phyloP scores from a whole-genome alignment of 129 eudicot genomes.

The Lonicera japonica region DNA sequence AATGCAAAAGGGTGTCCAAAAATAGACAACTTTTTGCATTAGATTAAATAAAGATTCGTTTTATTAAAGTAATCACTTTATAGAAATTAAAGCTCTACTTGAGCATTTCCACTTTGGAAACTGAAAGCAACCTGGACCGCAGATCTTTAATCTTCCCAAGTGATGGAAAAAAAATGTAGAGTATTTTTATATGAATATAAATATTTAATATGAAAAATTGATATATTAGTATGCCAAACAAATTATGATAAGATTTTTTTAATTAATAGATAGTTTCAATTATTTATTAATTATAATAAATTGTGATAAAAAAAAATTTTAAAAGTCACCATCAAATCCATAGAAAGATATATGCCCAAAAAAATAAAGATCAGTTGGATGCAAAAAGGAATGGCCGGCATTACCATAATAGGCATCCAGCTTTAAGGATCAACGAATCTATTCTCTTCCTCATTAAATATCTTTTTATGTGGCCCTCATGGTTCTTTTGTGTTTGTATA shows the following conservation, averaged over 20 bases:
- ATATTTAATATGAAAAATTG: no score
- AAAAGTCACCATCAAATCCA: no score
- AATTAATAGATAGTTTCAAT: no score
- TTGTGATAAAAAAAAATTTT: no score
- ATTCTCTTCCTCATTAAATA: neutral
- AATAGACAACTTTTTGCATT: conserved; percentile 7
- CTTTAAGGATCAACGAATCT: conserved; percentile 12
- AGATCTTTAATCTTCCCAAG: neutral
- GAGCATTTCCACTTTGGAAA: neutral
- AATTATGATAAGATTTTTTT: no score
- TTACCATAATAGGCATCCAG: conserved; percentile 24
- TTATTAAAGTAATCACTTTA: conserved; percentile 18
- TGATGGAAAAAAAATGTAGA: no score
- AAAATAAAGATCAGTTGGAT: conserved; percentile 10
- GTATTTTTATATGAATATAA: no score
- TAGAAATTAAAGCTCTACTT: conserved; percentile 8
- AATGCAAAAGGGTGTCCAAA: neutral
- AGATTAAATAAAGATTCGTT: conserved; percentile 2
- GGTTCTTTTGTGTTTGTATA: neutral
- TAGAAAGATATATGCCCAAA: conserved; percentile 3
- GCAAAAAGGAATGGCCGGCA: conserved; percentile 28
- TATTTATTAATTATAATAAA: no score
- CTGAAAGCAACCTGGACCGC: conserved; percentile 16
- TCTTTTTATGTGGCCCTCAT: neutral
- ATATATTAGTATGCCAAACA: no score